Evolutionary conservation across 75 land plant genomes (phyloP).

Genomic region (Picea glauca): DNA sequence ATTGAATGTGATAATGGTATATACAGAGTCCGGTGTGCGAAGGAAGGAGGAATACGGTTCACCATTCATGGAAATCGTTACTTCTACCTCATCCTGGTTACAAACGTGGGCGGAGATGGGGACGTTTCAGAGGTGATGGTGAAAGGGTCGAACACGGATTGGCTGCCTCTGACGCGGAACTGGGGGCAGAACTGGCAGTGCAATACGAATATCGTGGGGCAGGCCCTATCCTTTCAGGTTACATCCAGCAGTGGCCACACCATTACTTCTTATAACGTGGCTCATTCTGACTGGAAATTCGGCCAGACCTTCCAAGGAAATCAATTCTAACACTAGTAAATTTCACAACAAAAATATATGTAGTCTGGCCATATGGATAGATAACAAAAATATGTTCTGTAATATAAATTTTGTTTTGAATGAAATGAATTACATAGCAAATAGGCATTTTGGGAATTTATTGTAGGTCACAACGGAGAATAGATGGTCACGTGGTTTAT

Average conservation of each 20-base stretch:
- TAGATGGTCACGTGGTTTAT: too few species aligned
- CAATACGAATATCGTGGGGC: slow-evolving; percentile 12
- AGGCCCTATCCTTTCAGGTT: slow-evolving; percentile 32
- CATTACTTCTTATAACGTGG: slow-evolving; percentile 29
- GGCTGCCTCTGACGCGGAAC: slow-evolving; percentile 34
- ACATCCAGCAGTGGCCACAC: slow-evolving; percentile 22
- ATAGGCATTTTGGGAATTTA: too few species aligned
- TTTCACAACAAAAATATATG: too few species aligned
- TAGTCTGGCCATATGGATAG: too few species aligned
- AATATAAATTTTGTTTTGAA: too few species aligned
- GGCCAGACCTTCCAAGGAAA: slow-evolving; percentile 30
- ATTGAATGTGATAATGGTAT: not conserved
- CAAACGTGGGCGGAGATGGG: slow-evolving; percentile 47
- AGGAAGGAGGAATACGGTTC: slow-evolving; percentile 38
- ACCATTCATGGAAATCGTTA: slow-evolving; percentile 31
- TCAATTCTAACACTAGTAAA: slow-evolving; percentile 13
- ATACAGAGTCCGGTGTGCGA: slow-evolving; percentile 28
- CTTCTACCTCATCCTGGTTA: slow-evolving; percentile 27
- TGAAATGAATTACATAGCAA: too few species aligned
- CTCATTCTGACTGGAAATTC: slow-evolving; percentile 27
- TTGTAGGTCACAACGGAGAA: too few species aligned
- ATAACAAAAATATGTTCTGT: too few species aligned
- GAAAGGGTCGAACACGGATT: slow-evolving; percentile 30
- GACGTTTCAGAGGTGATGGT: slow-evolving; percentile 24
- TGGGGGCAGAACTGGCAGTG: slow-evolving; percentile 63